phyloP scores from a whole-genome alignment of 75 land plant genomes.

The Chamaecyparis obtusa region DNA sequence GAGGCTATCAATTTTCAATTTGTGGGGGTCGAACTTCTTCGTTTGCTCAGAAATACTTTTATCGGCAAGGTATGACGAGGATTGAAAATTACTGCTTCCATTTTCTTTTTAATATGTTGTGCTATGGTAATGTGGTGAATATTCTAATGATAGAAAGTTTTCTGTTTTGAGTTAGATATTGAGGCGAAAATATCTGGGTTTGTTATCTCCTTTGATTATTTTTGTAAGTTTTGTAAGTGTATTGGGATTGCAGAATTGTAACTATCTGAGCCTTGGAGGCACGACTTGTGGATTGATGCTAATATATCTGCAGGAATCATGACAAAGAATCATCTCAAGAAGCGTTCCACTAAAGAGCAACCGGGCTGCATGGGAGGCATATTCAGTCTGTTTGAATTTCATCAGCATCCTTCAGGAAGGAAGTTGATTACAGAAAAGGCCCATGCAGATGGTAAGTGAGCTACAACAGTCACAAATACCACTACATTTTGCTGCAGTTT shows the following conservation, averaged over 20 bases:
- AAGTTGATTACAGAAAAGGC: constrained; percentile 34
- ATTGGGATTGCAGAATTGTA: neutral
- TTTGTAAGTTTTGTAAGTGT: neutral
- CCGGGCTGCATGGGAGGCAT: constrained; percentile 57
- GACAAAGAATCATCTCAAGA: constrained; percentile 12
- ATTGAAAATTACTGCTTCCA: neutral
- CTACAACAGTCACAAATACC: neutral
- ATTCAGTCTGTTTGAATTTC: constrained; percentile 53
- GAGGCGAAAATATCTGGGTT: neutral
- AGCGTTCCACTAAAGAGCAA: constrained; percentile 24
- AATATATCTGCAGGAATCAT: neutral
- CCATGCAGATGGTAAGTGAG: constrained; percentile 15
- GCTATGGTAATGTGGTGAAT: neutral
- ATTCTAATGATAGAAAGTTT: neutral
- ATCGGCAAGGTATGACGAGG: neutral
- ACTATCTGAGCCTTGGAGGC: neutral
- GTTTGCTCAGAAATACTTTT: neutral
- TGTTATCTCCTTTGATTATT: neutral
- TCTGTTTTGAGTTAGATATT: neutral
- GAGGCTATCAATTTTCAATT: neutral
- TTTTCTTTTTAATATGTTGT: neutral
- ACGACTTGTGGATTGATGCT: neutral
- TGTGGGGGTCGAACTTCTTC: neutral
- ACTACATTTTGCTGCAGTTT: neutral
- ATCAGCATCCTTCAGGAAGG: constrained; percentile 23